These are phyloP conservation scores for Plasmodium fragile DNA, from an alignment of 169 alveolate genomes.

Conservation along the genomic window DNA sequence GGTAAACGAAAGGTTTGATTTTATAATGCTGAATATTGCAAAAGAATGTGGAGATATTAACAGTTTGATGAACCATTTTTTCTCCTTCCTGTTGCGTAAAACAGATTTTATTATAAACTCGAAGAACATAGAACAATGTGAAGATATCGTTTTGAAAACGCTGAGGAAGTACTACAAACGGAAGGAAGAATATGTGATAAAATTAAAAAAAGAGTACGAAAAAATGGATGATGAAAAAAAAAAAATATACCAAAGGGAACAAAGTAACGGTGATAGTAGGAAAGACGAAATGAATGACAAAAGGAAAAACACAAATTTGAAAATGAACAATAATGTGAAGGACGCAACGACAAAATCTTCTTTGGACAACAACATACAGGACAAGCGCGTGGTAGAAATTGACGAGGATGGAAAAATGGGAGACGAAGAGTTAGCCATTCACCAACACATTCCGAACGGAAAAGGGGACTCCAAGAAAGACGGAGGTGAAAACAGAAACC, in stretches of 20 bases:
- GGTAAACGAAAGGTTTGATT: conserved; percentile 84
- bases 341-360: not conserved
- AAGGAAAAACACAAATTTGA: conserved; percentile 25
- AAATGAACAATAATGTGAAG: not conserved
- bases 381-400: conserved; percentile 35
- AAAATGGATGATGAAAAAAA: conserved; percentile 81
- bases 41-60: conserved; percentile 96
- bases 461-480: not conserved
- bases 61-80: conserved; percentile 92
- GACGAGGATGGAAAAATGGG: conserved; percentile 26
- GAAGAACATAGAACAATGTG: conserved; percentile 82
- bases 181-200: conserved; percentile 83
- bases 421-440: conserved; percentile 12
- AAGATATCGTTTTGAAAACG: conserved; percentile 77
- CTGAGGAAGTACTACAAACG: conserved; percentile 84
- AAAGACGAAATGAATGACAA: conserved; percentile 56
- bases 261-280: conserved; percentile 41
- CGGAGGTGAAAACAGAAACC: conserved; percentile 3
- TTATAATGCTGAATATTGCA: conserved; percentile 92
- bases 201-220: conserved; percentile 81
- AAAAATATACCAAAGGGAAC: conserved; percentile 68
- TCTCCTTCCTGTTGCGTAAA: conserved; percentile 95
- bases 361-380: not conserved
- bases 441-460: not conserved
- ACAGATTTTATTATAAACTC: conserved; percentile 94